These are phyloP conservation scores for Aristolochia fimbriata DNA, from an alignment of 164 flowering plant species.

Conservation along the genomic window DNA sequence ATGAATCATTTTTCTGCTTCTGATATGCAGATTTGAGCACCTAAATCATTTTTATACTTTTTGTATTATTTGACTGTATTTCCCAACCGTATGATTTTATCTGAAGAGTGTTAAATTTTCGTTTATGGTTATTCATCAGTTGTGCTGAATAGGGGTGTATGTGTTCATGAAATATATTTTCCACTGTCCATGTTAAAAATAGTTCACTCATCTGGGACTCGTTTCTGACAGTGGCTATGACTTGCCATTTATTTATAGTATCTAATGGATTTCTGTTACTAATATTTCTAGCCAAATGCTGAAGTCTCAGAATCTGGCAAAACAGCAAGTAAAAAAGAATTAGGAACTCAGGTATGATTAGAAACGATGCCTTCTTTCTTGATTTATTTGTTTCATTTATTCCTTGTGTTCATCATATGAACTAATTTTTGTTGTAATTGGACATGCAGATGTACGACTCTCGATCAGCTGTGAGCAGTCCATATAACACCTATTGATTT, in stretches of 20 bases:
- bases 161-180: too few relatives aligned
- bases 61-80: too few relatives aligned
- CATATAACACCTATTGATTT: too few relatives aligned
- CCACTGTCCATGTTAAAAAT: too few relatives aligned
- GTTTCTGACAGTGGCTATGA: background rate
- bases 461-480: slow-evolving; percentile 1
- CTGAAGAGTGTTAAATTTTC: too few relatives aligned
- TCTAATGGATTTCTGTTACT: background rate
- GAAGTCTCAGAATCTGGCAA: slow-evolving; percentile 12
- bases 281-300: slow-evolving; percentile 18
- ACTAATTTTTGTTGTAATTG: background rate
- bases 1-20: too few relatives aligned
- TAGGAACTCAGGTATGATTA: slow-evolving; percentile 13
- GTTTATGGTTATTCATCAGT: too few relatives aligned
- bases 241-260: background rate
- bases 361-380: background rate
- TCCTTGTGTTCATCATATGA: background rate
- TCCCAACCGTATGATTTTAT: too few relatives aligned
- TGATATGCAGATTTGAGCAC: too few relatives aligned
- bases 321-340: slow-evolving; percentile 3
- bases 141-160: too few relatives aligned
- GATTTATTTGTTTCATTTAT: background rate
- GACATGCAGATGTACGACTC: background rate
- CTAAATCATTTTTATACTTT: too few relatives aligned
- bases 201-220: too few relatives aligned